These are phyloP conservation scores for Morella rubra DNA, from an alignment of 306 rosid species.

Conservation along the genomic window DNA sequence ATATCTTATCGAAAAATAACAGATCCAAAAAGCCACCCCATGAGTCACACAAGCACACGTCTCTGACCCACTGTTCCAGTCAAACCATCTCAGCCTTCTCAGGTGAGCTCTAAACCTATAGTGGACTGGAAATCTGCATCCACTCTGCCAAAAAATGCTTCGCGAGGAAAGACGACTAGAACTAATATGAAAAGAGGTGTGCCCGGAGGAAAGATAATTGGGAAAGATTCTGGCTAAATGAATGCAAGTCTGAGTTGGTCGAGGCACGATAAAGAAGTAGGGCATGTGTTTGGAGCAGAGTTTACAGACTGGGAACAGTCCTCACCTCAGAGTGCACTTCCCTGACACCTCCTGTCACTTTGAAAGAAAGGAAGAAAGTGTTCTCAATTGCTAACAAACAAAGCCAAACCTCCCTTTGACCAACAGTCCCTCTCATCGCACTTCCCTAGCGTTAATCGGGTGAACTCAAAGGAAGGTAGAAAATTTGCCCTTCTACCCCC, in stretches of 20 bases:
- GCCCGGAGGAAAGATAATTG: constrained; percentile 27
- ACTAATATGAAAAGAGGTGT: constrained; percentile 46
- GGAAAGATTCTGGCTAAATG: constrained; percentile 42
- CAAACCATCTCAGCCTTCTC: background rate
- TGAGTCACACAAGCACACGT: background rate
- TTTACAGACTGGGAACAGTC: constrained; percentile 56
- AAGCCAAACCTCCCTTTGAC: constrained; percentile 47
- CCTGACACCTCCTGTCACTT: constrained; percentile 51
- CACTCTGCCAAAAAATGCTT: constrained; percentile 39
- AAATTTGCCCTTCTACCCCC: no score
- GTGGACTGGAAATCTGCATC: constrained; percentile 2
- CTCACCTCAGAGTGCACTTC: constrained; percentile 68
- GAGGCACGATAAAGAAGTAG: constrained; percentile 32
- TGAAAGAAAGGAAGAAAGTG: constrained; percentile 36
- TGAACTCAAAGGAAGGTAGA: background rate
- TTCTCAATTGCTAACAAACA: constrained; percentile 70
- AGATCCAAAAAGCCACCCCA: background rate
- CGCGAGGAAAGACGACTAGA: constrained; percentile 32
- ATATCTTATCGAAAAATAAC: background rate
- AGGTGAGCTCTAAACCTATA: background rate
- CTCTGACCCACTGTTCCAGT: background rate
- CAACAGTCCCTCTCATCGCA: constrained; percentile 47
- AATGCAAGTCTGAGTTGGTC: constrained; percentile 48
- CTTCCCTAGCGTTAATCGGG: constrained; percentile 17
- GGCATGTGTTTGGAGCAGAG: constrained; percentile 75